Evolutionary conservation across 257 asterid genomes (phyloP), one percentile per base, ranked within the genome.

Genomic region (Eucommia ulmoides): DNA sequence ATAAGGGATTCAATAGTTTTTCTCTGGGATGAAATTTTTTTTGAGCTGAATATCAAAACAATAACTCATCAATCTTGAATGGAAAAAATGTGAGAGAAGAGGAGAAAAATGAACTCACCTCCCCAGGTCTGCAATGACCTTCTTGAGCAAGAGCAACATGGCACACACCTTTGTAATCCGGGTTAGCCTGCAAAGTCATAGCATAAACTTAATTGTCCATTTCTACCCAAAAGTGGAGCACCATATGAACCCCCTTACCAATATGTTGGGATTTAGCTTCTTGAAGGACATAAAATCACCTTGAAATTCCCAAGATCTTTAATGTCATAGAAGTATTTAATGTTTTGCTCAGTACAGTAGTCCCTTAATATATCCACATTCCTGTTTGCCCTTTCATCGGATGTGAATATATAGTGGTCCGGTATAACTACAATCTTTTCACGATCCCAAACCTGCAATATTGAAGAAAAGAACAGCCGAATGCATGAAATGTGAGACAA

Each of bases 111-210:
- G 53, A 33, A 33, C 42, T 24, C 61, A 91, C 96, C 95, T 91
- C 96, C 65, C 96, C 95, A 23, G 96, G 96, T 61, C 95, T 67
- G 79, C 95, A 86, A 69, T 91, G 95, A 61, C 99, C 99, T 76
- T 91, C 99, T 73, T 91, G 96, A 22, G 99, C 95, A 63, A 91
- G 94, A 54, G 96, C 96, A 23, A 91, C 61, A 61, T 91, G 99
- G 76, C 97, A 91, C 23, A 91, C 99, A 53, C 99, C 99, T 91
- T 86, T 91, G 60, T 86, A 81, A 61, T 91, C 95, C 17, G 95
- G 97, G 70, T 91, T 91, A 35, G 89, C 94, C 95, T 88, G 81
- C 41, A 70, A 59, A 45, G 41, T 57, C 46, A 44, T 16, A 29
- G 45, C 24, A 24, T 54, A 33, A 22, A 19, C 45, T 50, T 47